Conservation (phyloP, 257 asterid genomes). For the Fraxinus cuspidata region DNA sequence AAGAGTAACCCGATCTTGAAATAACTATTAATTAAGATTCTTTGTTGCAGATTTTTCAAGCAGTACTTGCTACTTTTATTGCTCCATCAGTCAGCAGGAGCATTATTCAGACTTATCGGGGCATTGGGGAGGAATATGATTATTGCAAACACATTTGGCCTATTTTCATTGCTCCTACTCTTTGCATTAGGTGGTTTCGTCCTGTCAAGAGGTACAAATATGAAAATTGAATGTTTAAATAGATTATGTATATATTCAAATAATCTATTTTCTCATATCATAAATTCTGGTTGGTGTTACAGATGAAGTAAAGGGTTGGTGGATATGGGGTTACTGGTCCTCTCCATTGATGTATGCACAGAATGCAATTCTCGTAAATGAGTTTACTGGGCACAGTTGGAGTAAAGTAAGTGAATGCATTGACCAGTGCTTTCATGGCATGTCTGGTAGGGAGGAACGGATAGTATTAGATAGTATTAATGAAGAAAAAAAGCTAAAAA, state of each 20-base stretch:
- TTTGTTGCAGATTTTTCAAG: conserved; percentile 53
- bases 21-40: conserved; percentile 10
- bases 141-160: conserved; percentile 70
- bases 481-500: background rate
- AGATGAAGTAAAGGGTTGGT: conserved; percentile 69
- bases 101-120: conserved; percentile 58
- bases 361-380: conserved; percentile 64
- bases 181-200: conserved; percentile 66
- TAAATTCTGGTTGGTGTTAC: conserved; percentile 2
- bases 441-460: background rate
- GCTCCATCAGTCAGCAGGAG: conserved; percentile 51
- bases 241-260: background rate
- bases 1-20: background rate
- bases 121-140: conserved; percentile 63
- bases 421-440: background rate
- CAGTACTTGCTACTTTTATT: conserved; percentile 51
- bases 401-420: conserved; percentile 43
- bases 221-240: conserved; percentile 7
- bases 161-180: conserved; percentile 48
- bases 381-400: conserved; percentile 63
- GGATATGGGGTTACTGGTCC: conserved; percentile 78
- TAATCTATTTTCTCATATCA: conserved; percentile 8
- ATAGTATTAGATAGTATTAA: background rate
- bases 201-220: conserved; percentile 61
- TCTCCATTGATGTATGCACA: conserved; percentile 70